Evolutionary conservation across 169 alveolate species (phyloP), one percentile per base, ranked within the genome.

Genomic region (Besnoitia besnoiti): DNA sequence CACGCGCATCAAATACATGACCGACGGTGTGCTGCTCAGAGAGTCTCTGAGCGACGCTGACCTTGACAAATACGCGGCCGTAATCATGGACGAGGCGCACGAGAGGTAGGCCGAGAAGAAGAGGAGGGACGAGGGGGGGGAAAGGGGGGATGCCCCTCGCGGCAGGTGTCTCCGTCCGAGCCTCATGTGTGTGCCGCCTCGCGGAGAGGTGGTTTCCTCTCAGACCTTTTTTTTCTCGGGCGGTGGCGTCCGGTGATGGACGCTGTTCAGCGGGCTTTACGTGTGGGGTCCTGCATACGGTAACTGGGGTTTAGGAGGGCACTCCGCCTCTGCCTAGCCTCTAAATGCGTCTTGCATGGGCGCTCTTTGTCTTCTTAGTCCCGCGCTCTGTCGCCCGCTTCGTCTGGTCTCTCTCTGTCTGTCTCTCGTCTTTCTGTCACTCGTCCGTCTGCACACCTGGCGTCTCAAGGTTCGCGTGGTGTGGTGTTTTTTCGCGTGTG

Each of bases 71-170:
- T 99, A 99, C 95, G 95, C 99, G 85, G 99, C 98, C 84, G 97
- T 99, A 77, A 98, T 99, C 90, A 99, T 99, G 99, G 99, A 99
- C 96, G 99, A 99, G 90, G 99, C 99, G 40, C 99, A 99, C 96
- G 99, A 99, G 95, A 97, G 99, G 96, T 79, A 40, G n/a, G 33
- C 30, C 76, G 76, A 61, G 76, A 61, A 8, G 76, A 61, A 30
- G 19, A 19, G 10, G 33, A 7, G 80, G 44, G 10, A 67, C 80
- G 44, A 7, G 10, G 80, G 44, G 44, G 14, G 80, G 24, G 44
- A 3, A n/a, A 35, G 44, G 47, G 40, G 44, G 12, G 39, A n/a
- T 1, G 30, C 1, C 67, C 67, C 30, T 19, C 40, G 82, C 82
- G 24, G 67, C 67, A 16, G 67, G 24, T 51, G n/a, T 16, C 67